These are phyloP conservation scores for Penicillium decumbens DNA, from an alignment of 2,329 filamentous ascomycete genomes.

Conservation along the genomic window DNA sequence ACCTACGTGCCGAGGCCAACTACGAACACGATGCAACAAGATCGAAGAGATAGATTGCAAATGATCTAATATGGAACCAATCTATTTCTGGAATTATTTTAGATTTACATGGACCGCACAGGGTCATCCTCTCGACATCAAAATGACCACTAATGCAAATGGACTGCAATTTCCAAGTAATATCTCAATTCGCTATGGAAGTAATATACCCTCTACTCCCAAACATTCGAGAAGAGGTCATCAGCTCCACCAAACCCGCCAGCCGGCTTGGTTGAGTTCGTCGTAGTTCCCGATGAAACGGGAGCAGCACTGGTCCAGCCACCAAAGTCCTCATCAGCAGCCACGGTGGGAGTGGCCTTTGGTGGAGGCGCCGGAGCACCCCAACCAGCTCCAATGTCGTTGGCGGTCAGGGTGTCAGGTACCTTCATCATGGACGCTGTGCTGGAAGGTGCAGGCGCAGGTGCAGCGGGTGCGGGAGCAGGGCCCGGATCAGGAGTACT, in stretches of 20 bases:
- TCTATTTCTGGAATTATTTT: no score
- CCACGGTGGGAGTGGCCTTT: conserved; percentile 57
- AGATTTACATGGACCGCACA: no score
- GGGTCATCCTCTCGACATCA: neutral
- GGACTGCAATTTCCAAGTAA: neutral
- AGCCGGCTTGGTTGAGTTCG: conserved; percentile 50
- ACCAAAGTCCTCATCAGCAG: conserved; percentile 91
- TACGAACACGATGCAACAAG: no score
- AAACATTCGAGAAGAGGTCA: conserved; percentile 93
- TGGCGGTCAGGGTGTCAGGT: conserved; percentile 48
- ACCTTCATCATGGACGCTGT: conserved; percentile 40
- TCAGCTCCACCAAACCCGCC: conserved; percentile 63
- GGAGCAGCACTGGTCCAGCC: conserved; percentile 79
- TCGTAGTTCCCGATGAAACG: conserved; percentile 42
- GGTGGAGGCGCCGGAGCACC: conserved; percentile 35
- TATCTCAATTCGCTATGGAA: conserved; percentile 21
- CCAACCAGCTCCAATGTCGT: conserved; percentile 65
- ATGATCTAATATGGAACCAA: neutral
- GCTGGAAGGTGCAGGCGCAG: conserved; percentile 29
- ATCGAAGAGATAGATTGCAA: neutral
- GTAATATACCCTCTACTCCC: conserved; percentile 57
- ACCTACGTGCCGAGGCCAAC: neutral
- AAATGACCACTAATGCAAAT: conserved; percentile 13
- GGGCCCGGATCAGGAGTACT: conserved; percentile 58
- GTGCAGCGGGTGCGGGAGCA: conserved; percentile 30